Evolutionary conservation across 1,139 yeast genomes (phyloP).

Genomic region (Hansenula lynferdii): DNA sequence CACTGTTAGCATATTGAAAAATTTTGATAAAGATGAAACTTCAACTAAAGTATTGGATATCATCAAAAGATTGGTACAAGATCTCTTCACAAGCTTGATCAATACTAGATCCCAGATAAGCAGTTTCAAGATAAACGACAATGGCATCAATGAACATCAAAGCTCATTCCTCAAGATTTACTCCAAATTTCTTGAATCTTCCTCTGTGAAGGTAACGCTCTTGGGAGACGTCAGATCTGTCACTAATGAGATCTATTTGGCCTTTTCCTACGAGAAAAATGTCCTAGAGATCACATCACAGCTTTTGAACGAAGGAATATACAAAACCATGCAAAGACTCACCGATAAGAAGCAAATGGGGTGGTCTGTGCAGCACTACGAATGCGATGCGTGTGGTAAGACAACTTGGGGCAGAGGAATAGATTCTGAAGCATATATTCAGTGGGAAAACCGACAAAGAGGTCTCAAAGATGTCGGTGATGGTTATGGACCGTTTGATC

Average conservation of each 20-base stretch:
- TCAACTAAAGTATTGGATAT: constrained; percentile 22
- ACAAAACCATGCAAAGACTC: constrained; percentile 37
- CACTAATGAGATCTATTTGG: constrained; percentile 56
- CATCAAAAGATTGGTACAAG: constrained; percentile 43
- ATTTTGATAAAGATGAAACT: constrained; percentile 17
- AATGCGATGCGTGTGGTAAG: constrained; percentile 70
- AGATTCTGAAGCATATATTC: constrained; percentile 33
- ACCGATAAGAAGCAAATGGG: constrained; percentile 44
- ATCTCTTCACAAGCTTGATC: constrained; percentile 46
- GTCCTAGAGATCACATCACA: constrained; percentile 48
- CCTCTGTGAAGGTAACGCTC: constrained; percentile 32
- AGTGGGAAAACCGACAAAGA: constrained; percentile 39
- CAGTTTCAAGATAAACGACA: constrained; percentile 19
- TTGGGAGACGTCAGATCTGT: constrained; percentile 57
- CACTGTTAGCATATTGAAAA: constrained; percentile 28
- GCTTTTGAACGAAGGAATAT: constrained; percentile 52
- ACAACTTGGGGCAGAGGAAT: constrained; percentile 58
- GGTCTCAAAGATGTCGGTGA: constrained; percentile 15
- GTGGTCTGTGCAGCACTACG: constrained; percentile 48
- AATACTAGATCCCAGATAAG: constrained; percentile 32
- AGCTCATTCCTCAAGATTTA: constrained; percentile 45
- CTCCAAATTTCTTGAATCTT: constrained; percentile 38
- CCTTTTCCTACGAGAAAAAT: constrained; percentile 60
- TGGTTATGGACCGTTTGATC: constrained; percentile 20
- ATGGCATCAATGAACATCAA: constrained; percentile 14